Percentiles rank a stretch among this genome's conserved stretches.
phyloP scores from a whole-genome alignment of 2,329 filamentous ascomycete genomes.

The Huntiella bhutanensis region DNA sequence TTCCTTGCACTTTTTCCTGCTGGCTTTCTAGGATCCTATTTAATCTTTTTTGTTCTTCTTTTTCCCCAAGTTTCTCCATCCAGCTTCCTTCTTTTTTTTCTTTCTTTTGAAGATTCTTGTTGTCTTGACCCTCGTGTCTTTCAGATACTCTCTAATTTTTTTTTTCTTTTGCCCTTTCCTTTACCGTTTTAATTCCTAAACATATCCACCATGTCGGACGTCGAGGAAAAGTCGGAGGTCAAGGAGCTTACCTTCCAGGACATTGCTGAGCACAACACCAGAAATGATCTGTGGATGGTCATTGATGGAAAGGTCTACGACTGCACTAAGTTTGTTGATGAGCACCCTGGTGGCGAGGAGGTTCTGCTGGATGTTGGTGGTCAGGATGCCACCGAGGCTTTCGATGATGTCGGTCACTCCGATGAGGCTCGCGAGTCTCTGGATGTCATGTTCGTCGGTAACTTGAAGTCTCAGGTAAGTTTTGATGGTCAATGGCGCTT shows the following conservation, averaged over 20 bases:
- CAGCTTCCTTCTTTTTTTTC: not conserved
- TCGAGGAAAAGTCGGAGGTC: slow-evolving; percentile 17
- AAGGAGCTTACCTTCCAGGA: slow-evolving; percentile 56
- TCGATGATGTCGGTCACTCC: slow-evolving; percentile 97
- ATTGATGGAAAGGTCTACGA: slow-evolving; percentile 97
- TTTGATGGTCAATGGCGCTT: not conserved
- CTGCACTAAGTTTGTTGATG: slow-evolving; percentile 72
- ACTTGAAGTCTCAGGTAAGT: slow-evolving; percentile 62
- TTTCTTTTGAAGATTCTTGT: not conserved
- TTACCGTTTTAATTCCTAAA: not conserved
- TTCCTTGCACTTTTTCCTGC: not conserved
- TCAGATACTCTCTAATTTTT: not conserved
- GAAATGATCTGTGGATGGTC: slow-evolving; percentile 84
- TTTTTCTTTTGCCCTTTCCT: slow-evolving; percentile 6
- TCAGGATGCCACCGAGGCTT: slow-evolving; percentile 92
- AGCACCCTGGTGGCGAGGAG: slow-evolving; percentile 98
- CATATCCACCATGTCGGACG: not conserved
- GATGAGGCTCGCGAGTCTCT: slow-evolving; percentile 96
- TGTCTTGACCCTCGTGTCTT: not conserved
- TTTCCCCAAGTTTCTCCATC: not conserved
- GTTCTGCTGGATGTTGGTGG: slow-evolving; percentile 90
- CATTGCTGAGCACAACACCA: slow-evolving; percentile 68
- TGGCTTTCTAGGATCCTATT: not conserved
- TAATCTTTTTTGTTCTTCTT: not conserved
- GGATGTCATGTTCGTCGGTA: slow-evolving; percentile 53